Evolutionary conservation across 2,329 filamentous ascomycete genomes (phyloP), one percentile per base, ranked within the genome.

Genomic region (Neonectria sp.): DNA sequence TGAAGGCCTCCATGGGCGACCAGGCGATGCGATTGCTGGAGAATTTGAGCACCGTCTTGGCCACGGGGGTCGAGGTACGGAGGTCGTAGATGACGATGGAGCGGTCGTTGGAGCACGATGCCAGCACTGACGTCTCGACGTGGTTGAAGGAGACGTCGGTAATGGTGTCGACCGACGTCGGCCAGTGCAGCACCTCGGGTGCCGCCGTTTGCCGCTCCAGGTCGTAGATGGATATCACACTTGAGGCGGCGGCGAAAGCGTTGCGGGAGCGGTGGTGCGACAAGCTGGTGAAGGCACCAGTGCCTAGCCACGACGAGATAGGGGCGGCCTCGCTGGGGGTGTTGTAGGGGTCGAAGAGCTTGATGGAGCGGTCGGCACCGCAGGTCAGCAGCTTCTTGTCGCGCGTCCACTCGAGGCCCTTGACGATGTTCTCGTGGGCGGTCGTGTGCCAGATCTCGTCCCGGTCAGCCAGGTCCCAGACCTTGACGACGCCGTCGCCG

Each of bases 1-100:
- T 97, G 86, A 97, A 97, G 8, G 95, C 93, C 81, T 97, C 95
- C 92, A 98, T 96, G 0, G 96, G 96, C 73, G 98, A 98, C 94
- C 95, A 99, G 49, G 92, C 88, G 59, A 98, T 87, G 55, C 91
- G 89, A 83, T 97, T 98, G 66, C 90, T 92, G 43, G 95, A 90
- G 73, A 99, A 92, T 60, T 89, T 93, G 72, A 98, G 88, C 13
- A 95, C 87, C 1, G 93, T 92, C 78, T 95, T 95, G 70, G 93
- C 89, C 21, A 98, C 86, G 12, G 96, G 93, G 43, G 91, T 93
- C 6, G 91, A 92, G 13, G 95, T 97, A 58, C 96, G 91, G 52
- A 98, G 86, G 79, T 99, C 96, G 82, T 98, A 98, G 68, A 99
- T 88, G 48, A 98, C 91, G 67, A 99, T 84, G 31, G 92, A 93